Evolutionary conservation across 768 basidiomycete species (phyloP), one percentile per base, ranked within the genome.

Genomic region (Neoboletus subvelutipes): DNA sequence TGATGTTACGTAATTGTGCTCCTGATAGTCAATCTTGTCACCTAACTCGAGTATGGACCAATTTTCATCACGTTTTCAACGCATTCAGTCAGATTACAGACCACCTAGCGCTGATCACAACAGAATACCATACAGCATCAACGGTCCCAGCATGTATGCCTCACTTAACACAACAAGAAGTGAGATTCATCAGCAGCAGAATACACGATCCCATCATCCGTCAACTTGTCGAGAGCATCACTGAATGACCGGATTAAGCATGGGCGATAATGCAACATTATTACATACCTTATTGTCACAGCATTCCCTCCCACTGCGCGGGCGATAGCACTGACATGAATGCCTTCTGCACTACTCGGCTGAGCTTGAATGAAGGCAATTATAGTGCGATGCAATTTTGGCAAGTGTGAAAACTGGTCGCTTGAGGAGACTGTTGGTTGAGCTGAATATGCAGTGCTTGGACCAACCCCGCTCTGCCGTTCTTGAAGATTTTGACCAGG

Each of bases 151-250:
- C n/a, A 45, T 11, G 22, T 45, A 15, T 31, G 11, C 28, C 56
- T 48, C 34, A 56, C 69, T 65, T 79, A 50, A 83, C 83, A 45
- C 10, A 88, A 67, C 36, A 79, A 75, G 71, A 85, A 88, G 64
- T 92, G 90, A n/a, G 82, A 87, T 59, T 94, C 92, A 64, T 94
- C 88, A 40, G 86, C 81, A 1, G 91, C 92, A 52, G 83, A 87
- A 71, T 82, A 98, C 54, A 95, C 78, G 60, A 82, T 73, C 0
- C 94, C 94, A 1, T 90, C 86, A 51, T 88, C 85, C 79, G 92
- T 86, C 51, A 98, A 78, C 50, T 73, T 71, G 61, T 94, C 90
- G 61, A 95, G 74, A 7, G 89, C 89, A 43, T 81, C 76, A 66
- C 92, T 91, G 57, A 43, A 55, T 20, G n/a, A 42, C 47, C 13